Evolutionary conservation across 768 basidiomycete species (phyloP).

Genomic region (Termitomyces titanicus): DNA sequence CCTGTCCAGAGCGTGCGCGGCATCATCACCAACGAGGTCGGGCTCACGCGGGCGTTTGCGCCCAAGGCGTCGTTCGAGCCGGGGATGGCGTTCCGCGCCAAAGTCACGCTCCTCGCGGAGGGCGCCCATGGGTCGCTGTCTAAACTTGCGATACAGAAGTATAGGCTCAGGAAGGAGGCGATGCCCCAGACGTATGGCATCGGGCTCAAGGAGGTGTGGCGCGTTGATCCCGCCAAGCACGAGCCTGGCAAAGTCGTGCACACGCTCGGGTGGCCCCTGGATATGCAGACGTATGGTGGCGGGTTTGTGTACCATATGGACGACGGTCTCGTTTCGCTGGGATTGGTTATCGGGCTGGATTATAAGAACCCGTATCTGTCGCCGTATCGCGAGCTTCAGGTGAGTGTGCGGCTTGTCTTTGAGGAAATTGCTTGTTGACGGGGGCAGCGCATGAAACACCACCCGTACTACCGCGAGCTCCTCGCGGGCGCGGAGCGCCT

Average conservation of each 20-base stretch:
- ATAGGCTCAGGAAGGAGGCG: slow-evolving; percentile 61
- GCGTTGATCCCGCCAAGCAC: slow-evolving; percentile 62
- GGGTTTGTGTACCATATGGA: slow-evolving; percentile 97
- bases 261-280: slow-evolving; percentile 92
- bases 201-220: slow-evolving; percentile 97
- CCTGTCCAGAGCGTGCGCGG: slow-evolving; percentile 60
- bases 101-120: slow-evolving; percentile 89
- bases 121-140: slow-evolving; percentile 92
- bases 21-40: slow-evolving; percentile 91
- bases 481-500: slow-evolving; percentile 72
- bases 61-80: slow-evolving; percentile 91
- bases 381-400: slow-evolving; percentile 93
- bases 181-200: slow-evolving; percentile 96
- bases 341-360: slow-evolving; percentile 90
- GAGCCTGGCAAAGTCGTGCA: slow-evolving; percentile 83
- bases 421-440: too few species aligned
- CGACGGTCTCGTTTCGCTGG: slow-evolving; percentile 83
- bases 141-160: slow-evolving; percentile 72
- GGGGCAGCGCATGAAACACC: slow-evolving; percentile 81
- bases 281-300: slow-evolving; percentile 83
- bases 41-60: slow-evolving; percentile 70
- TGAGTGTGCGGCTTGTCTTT: slow-evolving; percentile 22
- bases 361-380: slow-evolving; percentile 92
- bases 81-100: slow-evolving; percentile 93
- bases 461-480: slow-evolving; percentile 84